phyloP scores from a whole-genome alignment of 2,329 filamentous ascomycete genomes.

The Xylariaceae sp. region DNA sequence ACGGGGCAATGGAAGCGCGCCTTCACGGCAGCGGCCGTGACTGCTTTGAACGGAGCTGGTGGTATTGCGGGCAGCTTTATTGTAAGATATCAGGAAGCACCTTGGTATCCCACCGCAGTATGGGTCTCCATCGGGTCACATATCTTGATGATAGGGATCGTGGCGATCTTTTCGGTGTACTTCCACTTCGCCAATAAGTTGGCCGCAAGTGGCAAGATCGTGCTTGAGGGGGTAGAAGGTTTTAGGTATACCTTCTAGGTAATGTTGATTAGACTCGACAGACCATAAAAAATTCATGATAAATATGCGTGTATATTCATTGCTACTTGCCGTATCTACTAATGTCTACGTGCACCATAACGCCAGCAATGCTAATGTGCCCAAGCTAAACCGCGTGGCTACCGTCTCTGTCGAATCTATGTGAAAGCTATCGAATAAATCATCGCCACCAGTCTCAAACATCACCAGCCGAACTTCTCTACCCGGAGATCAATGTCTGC shows the following conservation, averaged over 20 bases:
- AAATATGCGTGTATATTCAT: neutral
- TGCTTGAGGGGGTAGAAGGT: conserved; percentile 54
- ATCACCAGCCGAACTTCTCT: conserved; percentile 72
- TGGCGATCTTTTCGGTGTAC: conserved; percentile 57
- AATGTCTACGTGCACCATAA: neutral
- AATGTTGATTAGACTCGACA: neutral
- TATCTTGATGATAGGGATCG: conserved; percentile 61
- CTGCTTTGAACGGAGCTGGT: conserved; percentile 66
- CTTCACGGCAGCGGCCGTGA: conserved; percentile 64
- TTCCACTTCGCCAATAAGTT: conserved; percentile 59
- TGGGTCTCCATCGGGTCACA: conserved; percentile 72
- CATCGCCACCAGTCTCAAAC: neutral
- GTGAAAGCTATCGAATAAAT: neutral
- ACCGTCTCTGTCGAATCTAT: neutral
- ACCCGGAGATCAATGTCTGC: conserved; percentile 58
- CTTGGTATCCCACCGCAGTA: conserved; percentile 67
- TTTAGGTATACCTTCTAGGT: conserved; percentile 41
- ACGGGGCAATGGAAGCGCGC: conserved; percentile 69
- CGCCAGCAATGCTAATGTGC: neutral
- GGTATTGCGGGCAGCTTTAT: conserved; percentile 72
- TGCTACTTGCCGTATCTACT: neutral
- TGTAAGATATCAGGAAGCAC: conserved; percentile 65
- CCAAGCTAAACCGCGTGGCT: neutral
- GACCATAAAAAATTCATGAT: conserved; percentile 1
- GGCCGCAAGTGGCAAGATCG: conserved; percentile 51